Conservation (phyloP, 768 basidiomycete species). For the Phylloporus arenicola region DNA sequence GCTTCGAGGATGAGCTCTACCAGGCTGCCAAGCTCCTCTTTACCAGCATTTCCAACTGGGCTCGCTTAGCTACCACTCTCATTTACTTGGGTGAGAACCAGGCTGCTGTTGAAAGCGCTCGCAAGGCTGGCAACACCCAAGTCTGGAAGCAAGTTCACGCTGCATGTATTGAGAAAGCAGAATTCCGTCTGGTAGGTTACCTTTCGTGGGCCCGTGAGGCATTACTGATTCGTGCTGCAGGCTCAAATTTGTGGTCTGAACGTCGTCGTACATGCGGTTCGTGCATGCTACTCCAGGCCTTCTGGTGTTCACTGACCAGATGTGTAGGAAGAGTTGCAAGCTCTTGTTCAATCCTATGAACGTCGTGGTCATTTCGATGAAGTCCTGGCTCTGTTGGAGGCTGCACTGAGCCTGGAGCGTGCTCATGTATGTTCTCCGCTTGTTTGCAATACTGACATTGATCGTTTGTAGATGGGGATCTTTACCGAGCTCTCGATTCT, state of each 20-base stretch:
- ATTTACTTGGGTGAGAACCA: slow-evolving; percentile 99
- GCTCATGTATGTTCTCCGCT: slow-evolving; percentile 62
- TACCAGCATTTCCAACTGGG: slow-evolving; percentile 98
- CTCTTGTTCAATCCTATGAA: slow-evolving; percentile 80
- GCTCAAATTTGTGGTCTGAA: slow-evolving; percentile 99
- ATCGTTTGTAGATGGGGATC: slow-evolving; percentile 73
- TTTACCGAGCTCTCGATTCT: slow-evolving; percentile 92
- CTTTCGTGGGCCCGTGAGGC: background rate
- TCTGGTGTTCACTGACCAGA: background rate
- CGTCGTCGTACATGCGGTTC: slow-evolving; percentile 83
- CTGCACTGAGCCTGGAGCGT: slow-evolving; percentile 91
- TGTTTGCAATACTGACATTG: background rate
- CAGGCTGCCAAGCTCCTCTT: slow-evolving; percentile 96
- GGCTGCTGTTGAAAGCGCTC: slow-evolving; percentile 96
- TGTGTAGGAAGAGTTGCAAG: slow-evolving; percentile 67
- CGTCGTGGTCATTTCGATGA: slow-evolving; percentile 92
- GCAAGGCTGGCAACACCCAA: slow-evolving; percentile 98
- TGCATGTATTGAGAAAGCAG: slow-evolving; percentile 94
- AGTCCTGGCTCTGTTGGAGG: slow-evolving; percentile 85
- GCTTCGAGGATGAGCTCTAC: slow-evolving; percentile 97
- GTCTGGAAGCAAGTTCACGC: slow-evolving; percentile 99
- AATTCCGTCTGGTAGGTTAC: slow-evolving; percentile 76
- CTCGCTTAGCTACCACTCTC: slow-evolving; percentile 92
- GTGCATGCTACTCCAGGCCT: too few relatives aligned
- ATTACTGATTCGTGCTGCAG: slow-evolving; percentile 29